phyloP scores from a whole-genome alignment of 1,284 basidiomycete species.

The Ganoderma meredithae region DNA sequence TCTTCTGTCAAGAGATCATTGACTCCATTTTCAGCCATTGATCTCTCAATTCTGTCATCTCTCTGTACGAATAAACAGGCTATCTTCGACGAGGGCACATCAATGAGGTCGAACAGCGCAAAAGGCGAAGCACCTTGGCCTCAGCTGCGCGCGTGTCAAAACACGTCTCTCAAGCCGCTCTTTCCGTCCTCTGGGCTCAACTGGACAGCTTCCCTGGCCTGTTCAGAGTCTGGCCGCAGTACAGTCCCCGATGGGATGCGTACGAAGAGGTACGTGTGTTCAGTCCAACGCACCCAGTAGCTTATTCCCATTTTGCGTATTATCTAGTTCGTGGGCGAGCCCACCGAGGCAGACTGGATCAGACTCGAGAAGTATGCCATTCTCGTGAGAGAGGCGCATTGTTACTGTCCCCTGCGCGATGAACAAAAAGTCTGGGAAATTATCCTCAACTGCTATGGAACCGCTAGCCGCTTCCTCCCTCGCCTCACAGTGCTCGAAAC shows the following conservation, averaged over 20 bases:
- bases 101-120: background rate
- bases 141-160: background rate
- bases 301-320: background rate
- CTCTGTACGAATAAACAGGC: background rate
- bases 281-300: background rate
- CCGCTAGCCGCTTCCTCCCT: background rate
- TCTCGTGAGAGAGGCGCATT: background rate
- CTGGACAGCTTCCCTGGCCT: background rate
- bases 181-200: background rate
- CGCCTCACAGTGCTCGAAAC: background rate
- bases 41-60: background rate
- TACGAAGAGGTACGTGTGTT: background rate
- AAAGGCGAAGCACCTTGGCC: background rate
- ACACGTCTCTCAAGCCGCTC: background rate
- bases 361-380: background rate
- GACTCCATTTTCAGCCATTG: background rate
- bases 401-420: background rate
- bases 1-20: background rate
- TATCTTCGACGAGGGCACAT: background rate
- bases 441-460: background rate
- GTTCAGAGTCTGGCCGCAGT: background rate
- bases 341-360: background rate
- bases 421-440: background rate
- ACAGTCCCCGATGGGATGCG: background rate
- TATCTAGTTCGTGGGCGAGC: background rate